Percentiles rank a stretch among this genome's conserved stretches.
Evolutionary conservation across 225 moss, liverwort and hornwort genomes (phyloP).

Genomic region (Pseudoscleropodium purum): DNA sequence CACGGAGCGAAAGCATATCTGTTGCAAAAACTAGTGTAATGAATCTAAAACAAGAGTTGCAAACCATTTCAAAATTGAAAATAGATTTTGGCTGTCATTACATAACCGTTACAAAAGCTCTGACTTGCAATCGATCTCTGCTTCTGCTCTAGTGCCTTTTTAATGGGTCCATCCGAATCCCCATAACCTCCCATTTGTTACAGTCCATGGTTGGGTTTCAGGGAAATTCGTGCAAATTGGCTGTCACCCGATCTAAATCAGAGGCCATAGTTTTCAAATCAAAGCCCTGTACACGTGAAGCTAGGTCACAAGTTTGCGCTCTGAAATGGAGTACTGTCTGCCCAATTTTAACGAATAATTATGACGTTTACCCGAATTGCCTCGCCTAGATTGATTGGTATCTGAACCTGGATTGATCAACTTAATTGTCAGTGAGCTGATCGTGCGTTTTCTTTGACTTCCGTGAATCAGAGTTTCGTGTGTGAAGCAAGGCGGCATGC

Average conservation of each 20-base stretch:
- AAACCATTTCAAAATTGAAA: not conserved
- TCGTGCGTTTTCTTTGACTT: not conserved
- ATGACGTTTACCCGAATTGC: not conserved
- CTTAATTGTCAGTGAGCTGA: not conserved
- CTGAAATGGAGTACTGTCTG: not conserved
- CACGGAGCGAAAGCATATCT: not conserved
- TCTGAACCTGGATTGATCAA: not conserved
- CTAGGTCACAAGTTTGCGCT: not conserved
- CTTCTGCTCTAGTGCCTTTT: not conserved
- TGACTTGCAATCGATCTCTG: not conserved
- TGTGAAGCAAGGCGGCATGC: conserved; percentile 47
- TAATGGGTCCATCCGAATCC: not conserved
- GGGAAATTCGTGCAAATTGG: not conserved
- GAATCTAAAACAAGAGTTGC: not conserved
- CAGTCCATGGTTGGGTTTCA: not conserved
- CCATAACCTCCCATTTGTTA: not conserved
- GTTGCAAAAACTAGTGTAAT: not conserved
- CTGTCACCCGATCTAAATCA: not conserved
- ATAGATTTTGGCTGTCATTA: too few relatives aligned
- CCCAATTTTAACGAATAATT: not conserved
- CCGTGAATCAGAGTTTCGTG: conserved; percentile 34
- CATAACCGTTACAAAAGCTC: not conserved
- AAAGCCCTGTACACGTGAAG: not conserved
- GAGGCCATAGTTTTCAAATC: not conserved
- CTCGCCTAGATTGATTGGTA: not conserved